These are phyloP conservation scores for Paraurostyla sp. DNA, from an alignment of 73 alveolate species.

Conservation along the genomic window DNA sequence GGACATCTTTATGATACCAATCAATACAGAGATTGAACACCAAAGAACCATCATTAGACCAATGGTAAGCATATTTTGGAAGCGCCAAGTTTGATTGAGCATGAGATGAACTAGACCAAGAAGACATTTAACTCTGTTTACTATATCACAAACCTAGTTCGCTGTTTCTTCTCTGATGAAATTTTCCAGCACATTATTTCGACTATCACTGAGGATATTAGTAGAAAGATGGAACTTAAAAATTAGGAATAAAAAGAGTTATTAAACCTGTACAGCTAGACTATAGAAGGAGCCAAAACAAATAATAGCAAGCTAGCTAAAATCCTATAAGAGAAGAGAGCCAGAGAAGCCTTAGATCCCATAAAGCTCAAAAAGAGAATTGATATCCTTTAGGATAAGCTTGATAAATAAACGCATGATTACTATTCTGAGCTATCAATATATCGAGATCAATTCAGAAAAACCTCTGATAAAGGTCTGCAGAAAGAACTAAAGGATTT, in stretches of 20 bases:
- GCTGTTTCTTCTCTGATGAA: conserved; percentile 10
- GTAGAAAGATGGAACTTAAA: not conserved
- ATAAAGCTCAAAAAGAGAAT: not conserved
- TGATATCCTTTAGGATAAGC: not conserved
- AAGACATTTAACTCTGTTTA: not conserved
- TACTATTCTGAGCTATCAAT: conserved; percentile 7
- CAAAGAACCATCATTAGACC: too few species aligned
- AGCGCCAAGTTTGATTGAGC: not conserved
- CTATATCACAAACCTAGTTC: not conserved
- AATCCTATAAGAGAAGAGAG: conserved; percentile 14
- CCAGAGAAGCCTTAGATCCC: conserved; percentile 1
- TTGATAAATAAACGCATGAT: conserved; percentile 2
- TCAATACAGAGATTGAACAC: too few species aligned
- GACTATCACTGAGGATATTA: not conserved
- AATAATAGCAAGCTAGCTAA: not conserved
- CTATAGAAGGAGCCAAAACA: not conserved
- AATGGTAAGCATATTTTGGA: not conserved
- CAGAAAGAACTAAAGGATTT: conserved; percentile 8
- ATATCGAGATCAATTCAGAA: not conserved
- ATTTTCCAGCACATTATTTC: not conserved
- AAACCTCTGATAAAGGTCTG: not conserved
- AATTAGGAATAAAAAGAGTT: not conserved
- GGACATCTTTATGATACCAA: too few species aligned
- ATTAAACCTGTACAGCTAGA: not conserved
- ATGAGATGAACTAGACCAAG: not conserved